Base-by-base conservation (phyloP, 768 basidiomycete species). In the Mycena crocata region DNA sequence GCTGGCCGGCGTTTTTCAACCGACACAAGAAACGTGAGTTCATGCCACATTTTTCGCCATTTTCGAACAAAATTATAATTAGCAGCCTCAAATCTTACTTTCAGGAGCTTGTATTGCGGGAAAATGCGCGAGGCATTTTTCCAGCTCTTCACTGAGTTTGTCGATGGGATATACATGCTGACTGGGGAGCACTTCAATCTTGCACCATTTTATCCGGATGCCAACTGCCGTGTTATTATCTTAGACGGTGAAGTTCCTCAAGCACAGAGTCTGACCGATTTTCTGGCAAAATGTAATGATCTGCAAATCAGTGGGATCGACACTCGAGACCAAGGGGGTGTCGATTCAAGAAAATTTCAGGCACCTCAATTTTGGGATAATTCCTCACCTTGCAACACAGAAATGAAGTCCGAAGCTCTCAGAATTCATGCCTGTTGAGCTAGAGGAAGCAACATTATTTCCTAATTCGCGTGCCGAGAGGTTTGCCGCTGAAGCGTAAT, bases 31-130 rank as follows among this genome's bases (percentile, higher is more conserved):
- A 40, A 23, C 55, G 57, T 71, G 0, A 8, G 55, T 57, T 10
- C 17, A 6, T n/a, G n/a, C 10, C 26, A 14, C 5, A 37, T 3
- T 40, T 9, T n/a, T 19, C 28, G 24, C 12, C 23, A 15, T 48
- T 39, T 37, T 23, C 51, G 35, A 23, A 55, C 23, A 9, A 23
- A 13, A 28, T 56, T 32, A 24, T 30, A 5, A n/a, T n/a, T n/a
- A n/a, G n/a, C n/a, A n/a, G n/a, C n/a, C n/a, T n/a, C 35, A 55
- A 26, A 39, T 17, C 14, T 39, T 31, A 56, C 55, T 0, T 31
- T 72, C 31, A 66, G 61, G 17, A 50, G 64, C 23, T 31, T 71
- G 6, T 72, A 71, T 40, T 72, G 73, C 46, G 64, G 72, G 10
- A 56, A 54, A 1, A 66, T 66, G 1, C 21, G 26, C 2, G 56